Conservation (phyloP, 2,329 filamentous ascomycete species). For the Colletotrichum euphorbiae region DNA sequence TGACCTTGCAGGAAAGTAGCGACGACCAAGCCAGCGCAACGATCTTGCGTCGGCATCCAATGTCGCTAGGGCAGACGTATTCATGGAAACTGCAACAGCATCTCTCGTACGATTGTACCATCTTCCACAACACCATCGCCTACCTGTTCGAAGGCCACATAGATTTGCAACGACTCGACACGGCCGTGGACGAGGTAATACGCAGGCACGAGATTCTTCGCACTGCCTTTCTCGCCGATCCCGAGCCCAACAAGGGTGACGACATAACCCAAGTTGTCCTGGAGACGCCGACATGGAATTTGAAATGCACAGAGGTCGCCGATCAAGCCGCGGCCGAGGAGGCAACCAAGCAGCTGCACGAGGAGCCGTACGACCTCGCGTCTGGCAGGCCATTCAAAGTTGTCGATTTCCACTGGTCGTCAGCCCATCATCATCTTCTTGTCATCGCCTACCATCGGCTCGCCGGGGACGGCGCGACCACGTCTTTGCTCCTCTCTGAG, state of each 20-base stretch:
- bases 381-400: slow-evolving; percentile 9
- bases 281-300: slow-evolving; percentile 4
- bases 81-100: slow-evolving; percentile 9
- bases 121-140: slow-evolving; percentile 43
- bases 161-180: slow-evolving; percentile 49
- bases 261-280: not conserved
- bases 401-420: slow-evolving; percentile 16
- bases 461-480: slow-evolving; percentile 14
- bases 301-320: not conserved
- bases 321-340: slow-evolving; percentile 5
- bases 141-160: slow-evolving; percentile 44
- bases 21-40: not conserved
- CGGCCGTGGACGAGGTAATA: slow-evolving; percentile 46
- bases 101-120: slow-evolving; percentile 48
- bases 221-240: not conserved
- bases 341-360: not conserved
- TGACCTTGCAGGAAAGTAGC: not conserved
- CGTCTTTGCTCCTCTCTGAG: slow-evolving; percentile 2
- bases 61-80: slow-evolving; percentile 4
- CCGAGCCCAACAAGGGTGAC: not conserved
- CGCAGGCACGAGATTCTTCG: not conserved
- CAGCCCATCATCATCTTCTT: not conserved
- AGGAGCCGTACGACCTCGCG: slow-evolving; percentile 1
- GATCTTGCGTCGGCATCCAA: not conserved
- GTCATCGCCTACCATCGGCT: slow-evolving; percentile 22